Base-by-base conservation (phyloP, 2,329 filamentous ascomycete species). In the Didymosphaeria variabile region DNA sequence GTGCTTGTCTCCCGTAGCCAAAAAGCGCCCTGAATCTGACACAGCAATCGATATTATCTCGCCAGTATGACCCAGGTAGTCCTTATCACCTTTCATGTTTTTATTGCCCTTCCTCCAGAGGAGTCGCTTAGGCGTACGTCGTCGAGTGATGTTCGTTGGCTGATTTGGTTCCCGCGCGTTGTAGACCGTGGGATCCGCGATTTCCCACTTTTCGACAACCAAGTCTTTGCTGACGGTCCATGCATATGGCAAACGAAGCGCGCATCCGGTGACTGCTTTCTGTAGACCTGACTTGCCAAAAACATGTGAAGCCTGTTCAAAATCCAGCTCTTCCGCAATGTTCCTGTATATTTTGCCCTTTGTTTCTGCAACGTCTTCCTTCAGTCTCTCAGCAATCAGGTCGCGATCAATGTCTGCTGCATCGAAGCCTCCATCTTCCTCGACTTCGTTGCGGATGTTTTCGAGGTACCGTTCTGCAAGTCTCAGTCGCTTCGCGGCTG, bases 341-440 rank as follows among this genome's bases (percentile, higher is more conserved):
- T 88, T 87, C 55, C 93, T 87, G 81, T 97, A 98, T 53, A 97
- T 86, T 70, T 91, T 90, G 60, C 95, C 95, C 81, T 97, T 97
- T 58, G 88, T 88, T 80, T 97, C 95, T 55, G 95, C 88, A 46
- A 95, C 92, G 76, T 98, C 95, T 80, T 97, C 93, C 79, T 94
- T 89, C 70, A 99, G 82, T 34, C 76, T 57, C 78, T 97, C 92
- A 45, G 94, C 93, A 71, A 99, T 94, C 70, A 97, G 82, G 75
- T 99, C 95, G 61, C 91, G 86, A 80, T 98, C 95, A 60, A 99
- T 91, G 56, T 98, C 92, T 69, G 90, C 93, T 8, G 95, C 95
- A 79, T 99, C 93, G 74, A 98, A 99, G 42, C 93, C 95, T 56
- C 86, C 86, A 66, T 93, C 91, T 69, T 96, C 90, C 60, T 84